Percentiles rank a stretch among this genome's conserved stretches.
Evolutionary conservation across 805 yeast species (phyloP).

Genomic region (Pichia californica): DNA sequence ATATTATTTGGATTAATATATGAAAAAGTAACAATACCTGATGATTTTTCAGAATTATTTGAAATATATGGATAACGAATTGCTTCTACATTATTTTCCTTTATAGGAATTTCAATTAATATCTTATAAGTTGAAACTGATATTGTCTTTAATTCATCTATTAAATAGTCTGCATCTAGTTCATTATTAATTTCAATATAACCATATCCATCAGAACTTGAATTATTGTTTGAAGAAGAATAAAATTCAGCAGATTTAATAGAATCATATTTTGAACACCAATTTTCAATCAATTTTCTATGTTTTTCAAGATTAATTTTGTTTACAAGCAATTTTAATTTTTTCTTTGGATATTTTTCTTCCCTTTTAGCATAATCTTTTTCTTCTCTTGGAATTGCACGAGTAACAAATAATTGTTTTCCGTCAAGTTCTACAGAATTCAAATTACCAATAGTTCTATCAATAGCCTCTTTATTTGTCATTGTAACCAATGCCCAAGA

Average conservation of each 20-base stretch:
- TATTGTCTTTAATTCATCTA: conserved; percentile 19
- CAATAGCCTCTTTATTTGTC: conserved; percentile 22
- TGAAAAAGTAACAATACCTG: conserved; percentile 15
- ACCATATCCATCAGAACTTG: conserved; percentile 23
- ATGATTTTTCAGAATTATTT: background rate
- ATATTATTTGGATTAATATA: conserved; percentile 25
- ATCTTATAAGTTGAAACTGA: conserved; percentile 28
- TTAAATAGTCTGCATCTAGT: conserved; percentile 19
- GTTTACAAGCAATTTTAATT: conserved; percentile 22
- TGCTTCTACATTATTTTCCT: conserved; percentile 10
- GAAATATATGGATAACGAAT: conserved; percentile 10
- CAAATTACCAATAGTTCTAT: conserved; percentile 21
- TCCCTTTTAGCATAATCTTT: conserved; percentile 21
- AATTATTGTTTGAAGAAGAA: conserved; percentile 11
- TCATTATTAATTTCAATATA: conserved; percentile 26
- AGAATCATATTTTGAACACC: conserved; percentile 22
- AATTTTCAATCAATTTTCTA: conserved; percentile 19
- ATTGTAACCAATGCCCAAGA: conserved; percentile 29
- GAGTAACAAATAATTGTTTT: conserved; percentile 25
- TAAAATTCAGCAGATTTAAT: conserved; percentile 25
- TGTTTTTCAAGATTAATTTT: conserved; percentile 21
- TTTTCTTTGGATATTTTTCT: conserved; percentile 16
- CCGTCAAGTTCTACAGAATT: conserved; percentile 26
- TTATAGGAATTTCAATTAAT: conserved; percentile 22
- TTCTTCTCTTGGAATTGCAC: conserved; percentile 30